These are phyloP conservation scores for Colletotrichum australisinense DNA, from an alignment of 2,329 filamentous ascomycete genomes.

Conservation along the genomic window DNA sequence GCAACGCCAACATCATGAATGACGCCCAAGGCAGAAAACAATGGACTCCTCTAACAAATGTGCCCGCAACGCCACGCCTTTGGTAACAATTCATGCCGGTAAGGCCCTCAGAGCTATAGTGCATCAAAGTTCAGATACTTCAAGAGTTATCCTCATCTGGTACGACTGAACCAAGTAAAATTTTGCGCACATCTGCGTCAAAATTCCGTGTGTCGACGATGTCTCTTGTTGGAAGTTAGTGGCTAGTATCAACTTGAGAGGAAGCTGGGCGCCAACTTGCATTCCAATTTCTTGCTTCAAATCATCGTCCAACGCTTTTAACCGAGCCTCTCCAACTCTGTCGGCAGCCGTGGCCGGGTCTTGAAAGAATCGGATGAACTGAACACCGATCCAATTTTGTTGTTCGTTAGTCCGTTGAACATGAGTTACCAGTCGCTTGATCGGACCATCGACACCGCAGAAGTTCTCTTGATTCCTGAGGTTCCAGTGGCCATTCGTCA, in stretches of 20 bases:
- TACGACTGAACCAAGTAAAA: background rate
- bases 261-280: background rate
- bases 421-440: background rate
- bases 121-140: background rate
- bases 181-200: background rate
- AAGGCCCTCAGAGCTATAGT: background rate
- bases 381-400: background rate
- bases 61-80: too few species aligned
- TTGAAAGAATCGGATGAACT: slow-evolving; percentile 5
- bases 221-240: background rate
- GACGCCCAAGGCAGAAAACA: too few species aligned
- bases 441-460: background rate
- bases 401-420: background rate
- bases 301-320: background rate
- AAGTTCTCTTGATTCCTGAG: background rate
- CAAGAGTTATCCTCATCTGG: background rate
- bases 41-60: background rate
- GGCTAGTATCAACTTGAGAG: too few species aligned
- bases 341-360: background rate
- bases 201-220: background rate
- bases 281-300: background rate
- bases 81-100: background rate
- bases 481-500: slow-evolving; percentile 16
- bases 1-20: too few species aligned
- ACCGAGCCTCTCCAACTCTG: background rate